Evolutionary conservation across 345 rosid genomes (phyloP).

Genomic region (Lumnitzera littorea): DNA sequence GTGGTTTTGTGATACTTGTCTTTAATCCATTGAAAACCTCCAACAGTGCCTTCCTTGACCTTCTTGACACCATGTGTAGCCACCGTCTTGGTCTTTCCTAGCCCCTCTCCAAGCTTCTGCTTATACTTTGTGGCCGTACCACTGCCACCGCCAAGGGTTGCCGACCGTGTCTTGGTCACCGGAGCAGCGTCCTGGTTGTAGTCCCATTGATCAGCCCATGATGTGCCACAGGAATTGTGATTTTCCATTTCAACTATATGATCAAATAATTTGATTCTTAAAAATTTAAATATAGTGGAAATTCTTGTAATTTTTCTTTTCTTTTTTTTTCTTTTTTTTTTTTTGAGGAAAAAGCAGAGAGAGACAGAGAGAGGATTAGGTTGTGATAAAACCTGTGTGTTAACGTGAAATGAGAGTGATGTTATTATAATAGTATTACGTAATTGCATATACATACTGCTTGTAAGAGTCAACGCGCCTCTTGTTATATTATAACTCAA

Average conservation of each 20-base stretch:
- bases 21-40: slow-evolving; percentile 59
- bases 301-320: too few relatives aligned
- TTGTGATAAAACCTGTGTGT: too few relatives aligned
- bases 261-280: too few relatives aligned
- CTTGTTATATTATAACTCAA: too few relatives aligned
- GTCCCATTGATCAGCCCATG: slow-evolving; percentile 16
- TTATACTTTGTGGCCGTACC: slow-evolving; percentile 3
- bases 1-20: slow-evolving; percentile 37
- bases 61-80: slow-evolving; percentile 54
- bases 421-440: too few relatives aligned
- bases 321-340: too few relatives aligned
- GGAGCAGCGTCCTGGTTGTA: not conserved
- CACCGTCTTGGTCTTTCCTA: slow-evolving; percentile 50
- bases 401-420: too few relatives aligned
- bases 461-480: too few relatives aligned
- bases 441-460: too few relatives aligned
- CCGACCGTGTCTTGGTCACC: not conserved
- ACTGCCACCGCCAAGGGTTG: not conserved
- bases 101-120: slow-evolving; percentile 40
- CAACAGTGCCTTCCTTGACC: slow-evolving; percentile 44
- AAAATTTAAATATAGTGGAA: too few relatives aligned
- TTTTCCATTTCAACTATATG: too few relatives aligned
- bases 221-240: not conserved
- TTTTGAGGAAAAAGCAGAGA: not conserved
- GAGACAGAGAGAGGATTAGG: not conserved